phyloP scores from a whole-genome alignment of 805 yeast genomes.

The Schwanniomyces occidentalis region DNA sequence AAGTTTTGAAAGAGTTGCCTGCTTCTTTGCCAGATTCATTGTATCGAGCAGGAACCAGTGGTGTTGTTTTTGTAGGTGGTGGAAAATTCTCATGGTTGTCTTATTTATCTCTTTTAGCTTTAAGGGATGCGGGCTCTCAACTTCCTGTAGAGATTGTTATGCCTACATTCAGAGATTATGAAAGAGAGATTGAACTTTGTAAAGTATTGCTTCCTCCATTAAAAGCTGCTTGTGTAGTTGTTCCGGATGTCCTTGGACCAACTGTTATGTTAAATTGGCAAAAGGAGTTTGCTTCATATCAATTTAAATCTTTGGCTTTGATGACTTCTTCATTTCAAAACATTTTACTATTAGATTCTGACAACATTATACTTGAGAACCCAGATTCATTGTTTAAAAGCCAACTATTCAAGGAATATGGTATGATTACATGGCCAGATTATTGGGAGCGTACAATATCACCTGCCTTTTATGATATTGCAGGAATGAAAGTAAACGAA shows the following conservation, averaged over 20 bases:
- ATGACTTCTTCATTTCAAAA: slow-evolving; percentile 35
- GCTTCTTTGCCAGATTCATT: slow-evolving; percentile 15
- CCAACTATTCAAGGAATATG: slow-evolving; percentile 26
- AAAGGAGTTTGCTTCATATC: slow-evolving; percentile 58
- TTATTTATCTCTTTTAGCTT: slow-evolving; percentile 28
- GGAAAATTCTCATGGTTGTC: slow-evolving; percentile 36
- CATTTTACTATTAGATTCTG: slow-evolving; percentile 35
- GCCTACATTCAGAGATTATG: slow-evolving; percentile 34
- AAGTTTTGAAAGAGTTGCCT: slow-evolving; percentile 23
- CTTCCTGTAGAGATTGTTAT: slow-evolving; percentile 41
- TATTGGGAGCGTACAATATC: slow-evolving; percentile 41
- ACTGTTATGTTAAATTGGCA: slow-evolving; percentile 39
- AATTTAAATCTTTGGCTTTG: slow-evolving; percentile 57
- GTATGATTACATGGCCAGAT: slow-evolving; percentile 46
- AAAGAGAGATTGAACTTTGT: slow-evolving; percentile 45
- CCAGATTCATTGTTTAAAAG: slow-evolving; percentile 33
- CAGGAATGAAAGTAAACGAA: slow-evolving; percentile 31
- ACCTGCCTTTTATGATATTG: slow-evolving; percentile 36
- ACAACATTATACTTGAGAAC: slow-evolving; percentile 28
- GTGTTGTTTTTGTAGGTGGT: slow-evolving; percentile 39
- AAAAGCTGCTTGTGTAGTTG: slow-evolving; percentile 66
- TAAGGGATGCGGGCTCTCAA: slow-evolving; percentile 38
- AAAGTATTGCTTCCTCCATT: slow-evolving; percentile 55
- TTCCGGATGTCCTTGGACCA: slow-evolving; percentile 51
- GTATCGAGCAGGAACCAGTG: slow-evolving; percentile 24